Evolutionary conservation across 345 rosid species (phyloP).

Genomic region (Cardamine resedifolia): DNA sequence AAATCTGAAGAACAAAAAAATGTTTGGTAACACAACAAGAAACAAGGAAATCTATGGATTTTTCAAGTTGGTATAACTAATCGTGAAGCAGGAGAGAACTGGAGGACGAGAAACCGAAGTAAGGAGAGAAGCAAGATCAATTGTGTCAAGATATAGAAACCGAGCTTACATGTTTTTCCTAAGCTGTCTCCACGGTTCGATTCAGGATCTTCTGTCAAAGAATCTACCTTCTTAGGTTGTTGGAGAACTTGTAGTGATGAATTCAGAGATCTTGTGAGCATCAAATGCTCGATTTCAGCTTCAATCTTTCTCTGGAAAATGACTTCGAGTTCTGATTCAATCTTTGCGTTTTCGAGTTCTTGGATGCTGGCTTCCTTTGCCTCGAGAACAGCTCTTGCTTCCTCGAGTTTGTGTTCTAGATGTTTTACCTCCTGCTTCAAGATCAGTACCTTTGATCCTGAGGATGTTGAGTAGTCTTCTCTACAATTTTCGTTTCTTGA

Average conservation of each 20-base stretch:
- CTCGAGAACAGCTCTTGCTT: conserved; percentile 44
- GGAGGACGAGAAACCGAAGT: conserved; percentile 45
- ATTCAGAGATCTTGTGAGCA: conserved; percentile 45
- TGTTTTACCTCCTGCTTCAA: conserved; percentile 49
- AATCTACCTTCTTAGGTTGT: conserved; percentile 39
- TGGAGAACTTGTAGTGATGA: conserved; percentile 44
- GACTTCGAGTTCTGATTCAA: conserved; percentile 59
- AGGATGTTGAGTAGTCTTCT: conserved; percentile 33
- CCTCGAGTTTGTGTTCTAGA: conserved; percentile 51
- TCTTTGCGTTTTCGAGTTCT: conserved; percentile 59
- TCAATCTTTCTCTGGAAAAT: conserved; percentile 67
- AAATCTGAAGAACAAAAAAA: conserved; percentile 2
- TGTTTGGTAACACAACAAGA: conserved; percentile 25
- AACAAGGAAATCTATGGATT: not conserved
- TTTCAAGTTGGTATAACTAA: conserved; percentile 58
- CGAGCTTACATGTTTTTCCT: conserved; percentile 46
- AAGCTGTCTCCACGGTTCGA: conserved; percentile 39
- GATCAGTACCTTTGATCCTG: conserved; percentile 45
- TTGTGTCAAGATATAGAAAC: conserved; percentile 53
- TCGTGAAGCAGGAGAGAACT: conserved; percentile 44
- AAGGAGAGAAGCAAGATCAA: conserved; percentile 56
- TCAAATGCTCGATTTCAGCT: conserved; percentile 67
- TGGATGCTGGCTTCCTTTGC: conserved; percentile 55
- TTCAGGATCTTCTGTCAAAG: conserved; percentile 47
- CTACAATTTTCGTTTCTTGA: conserved; percentile 29